Evolutionary conservation across 1,139 yeast genomes (phyloP).

Genomic region (Hemisphaericaspora lyxosophila): DNA sequence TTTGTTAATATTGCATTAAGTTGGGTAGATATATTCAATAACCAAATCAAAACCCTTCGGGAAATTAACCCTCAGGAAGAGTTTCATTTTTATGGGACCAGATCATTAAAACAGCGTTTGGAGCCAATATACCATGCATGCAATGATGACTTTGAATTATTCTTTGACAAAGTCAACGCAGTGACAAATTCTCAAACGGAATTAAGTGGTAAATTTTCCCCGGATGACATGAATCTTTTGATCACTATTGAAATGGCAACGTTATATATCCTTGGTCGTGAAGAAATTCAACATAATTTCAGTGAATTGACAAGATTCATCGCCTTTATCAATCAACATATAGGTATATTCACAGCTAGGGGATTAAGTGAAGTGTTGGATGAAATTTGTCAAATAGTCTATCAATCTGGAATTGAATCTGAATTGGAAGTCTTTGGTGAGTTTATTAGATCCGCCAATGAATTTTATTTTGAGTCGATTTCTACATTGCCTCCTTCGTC

Average conservation of each 20-base stretch:
- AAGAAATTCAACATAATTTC: conserved; percentile 9
- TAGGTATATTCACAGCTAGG: conserved; percentile 18
- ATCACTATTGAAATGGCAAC: conserved; percentile 25
- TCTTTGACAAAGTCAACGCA: conserved; percentile 21
- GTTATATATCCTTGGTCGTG: conserved; percentile 18
- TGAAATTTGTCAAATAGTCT: conserved; percentile 1
- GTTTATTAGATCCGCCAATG: conserved; percentile 3
- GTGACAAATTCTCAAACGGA: conserved; percentile 19
- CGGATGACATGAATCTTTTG: conserved; percentile 12
- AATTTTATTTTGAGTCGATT: conserved; percentile 14
- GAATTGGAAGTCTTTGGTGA: conserved; percentile 4
- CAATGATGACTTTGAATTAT: conserved; percentile 7
- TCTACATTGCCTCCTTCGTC: conserved; percentile 19
- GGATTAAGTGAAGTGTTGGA: conserved; percentile 20
- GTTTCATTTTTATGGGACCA: not conserved
- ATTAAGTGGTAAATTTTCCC: conserved; percentile 16
- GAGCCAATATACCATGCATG: not conserved
- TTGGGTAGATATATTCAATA: conserved; percentile 33
- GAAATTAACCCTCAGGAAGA: conserved; percentile 12
- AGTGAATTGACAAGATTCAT: conserved; percentile 16
- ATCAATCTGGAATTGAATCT: not conserved
- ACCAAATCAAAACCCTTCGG: conserved; percentile 19
- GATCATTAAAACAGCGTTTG: not conserved
- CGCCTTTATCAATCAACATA: conserved; percentile 18
- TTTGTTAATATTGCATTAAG: conserved; percentile 29